phyloP scores from a whole-genome alignment of 1,284 basidiomycete genomes.

The Gymnopus androsaceus region DNA sequence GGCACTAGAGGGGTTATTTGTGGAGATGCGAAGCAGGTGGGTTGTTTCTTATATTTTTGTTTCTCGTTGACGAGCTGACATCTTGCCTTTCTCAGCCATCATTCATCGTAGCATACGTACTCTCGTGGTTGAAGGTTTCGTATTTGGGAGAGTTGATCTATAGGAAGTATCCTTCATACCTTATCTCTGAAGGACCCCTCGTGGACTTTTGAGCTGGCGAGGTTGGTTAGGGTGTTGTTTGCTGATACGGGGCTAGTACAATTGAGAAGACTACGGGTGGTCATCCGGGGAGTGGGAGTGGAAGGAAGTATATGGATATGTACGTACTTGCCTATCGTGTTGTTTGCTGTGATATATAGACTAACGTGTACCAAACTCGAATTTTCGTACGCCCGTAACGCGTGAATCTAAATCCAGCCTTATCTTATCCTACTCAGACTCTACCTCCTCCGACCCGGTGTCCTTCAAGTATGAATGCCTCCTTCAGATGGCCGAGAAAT shows the following conservation, averaged over 20 bases:
- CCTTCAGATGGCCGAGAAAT: too few species aligned
- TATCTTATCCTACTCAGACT: too few species aligned
- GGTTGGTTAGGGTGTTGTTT: constrained; percentile 86
- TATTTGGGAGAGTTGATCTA: constrained; percentile 84
- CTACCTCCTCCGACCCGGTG: too few species aligned
- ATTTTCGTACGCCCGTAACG: too few species aligned
- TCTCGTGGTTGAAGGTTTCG: constrained; percentile 93
- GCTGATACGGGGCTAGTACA: constrained; percentile 87
- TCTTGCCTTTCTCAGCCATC: constrained; percentile 48
- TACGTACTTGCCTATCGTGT: too few species aligned
- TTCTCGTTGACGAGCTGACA: neutral
- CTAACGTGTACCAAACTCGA: too few species aligned
- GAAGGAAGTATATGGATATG: neutral
- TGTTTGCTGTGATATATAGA: too few species aligned
- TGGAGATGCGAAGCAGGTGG: constrained; percentile 60
- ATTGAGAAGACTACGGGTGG: constrained; percentile 71
- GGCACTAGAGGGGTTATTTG: constrained; percentile 81
- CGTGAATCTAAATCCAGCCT: too few species aligned
- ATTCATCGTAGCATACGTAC: constrained; percentile 75
- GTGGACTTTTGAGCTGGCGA: constrained; percentile 90
- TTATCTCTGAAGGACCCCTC: constrained; percentile 89
- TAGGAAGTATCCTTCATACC: constrained; percentile 92
- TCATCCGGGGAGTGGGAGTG: constrained; percentile 37
- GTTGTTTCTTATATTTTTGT: constrained; percentile 15
- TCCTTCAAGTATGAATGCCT: too few species aligned